Evolutionary conservation across 2,329 filamentous ascomycete species (phyloP).

Genomic region (Annulohypoxylon truncatum): DNA sequence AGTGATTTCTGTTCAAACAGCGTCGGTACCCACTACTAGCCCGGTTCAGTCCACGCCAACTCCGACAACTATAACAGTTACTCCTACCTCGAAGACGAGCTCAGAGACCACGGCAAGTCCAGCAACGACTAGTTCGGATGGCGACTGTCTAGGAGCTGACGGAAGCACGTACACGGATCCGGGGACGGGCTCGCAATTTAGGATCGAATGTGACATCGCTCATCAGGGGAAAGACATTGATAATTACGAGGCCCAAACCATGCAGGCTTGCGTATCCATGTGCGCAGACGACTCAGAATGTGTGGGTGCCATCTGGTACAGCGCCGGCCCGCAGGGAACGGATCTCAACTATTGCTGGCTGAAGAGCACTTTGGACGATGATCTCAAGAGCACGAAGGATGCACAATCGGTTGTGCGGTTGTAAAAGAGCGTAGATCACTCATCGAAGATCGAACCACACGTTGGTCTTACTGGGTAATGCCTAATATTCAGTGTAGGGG

Average conservation of each 20-base stretch:
- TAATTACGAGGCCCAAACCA: constrained; percentile 41
- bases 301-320: constrained; percentile 44
- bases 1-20: constrained; percentile 5
- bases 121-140: neutral
- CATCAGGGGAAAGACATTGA: constrained; percentile 44
- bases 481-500: neutral
- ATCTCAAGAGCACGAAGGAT: constrained; percentile 35
- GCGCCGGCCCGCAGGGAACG: constrained; percentile 46
- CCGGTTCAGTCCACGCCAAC: neutral
- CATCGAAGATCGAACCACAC: neutral
- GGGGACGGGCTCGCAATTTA: constrained; percentile 32
- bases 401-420: constrained; percentile 43
- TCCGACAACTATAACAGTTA: neutral
- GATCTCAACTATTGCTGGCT: constrained; percentile 48
- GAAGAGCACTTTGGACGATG: constrained; percentile 40
- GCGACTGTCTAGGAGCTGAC: constrained; percentile 38
- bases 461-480: neutral
- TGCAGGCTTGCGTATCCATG: constrained; percentile 42
- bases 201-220: constrained; percentile 39
- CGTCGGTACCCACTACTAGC: constrained; percentile 22
- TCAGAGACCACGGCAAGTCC: constrained; percentile 1
- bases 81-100: constrained; percentile 1
- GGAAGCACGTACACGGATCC: constrained; percentile 44
- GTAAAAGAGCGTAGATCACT: constrained; percentile 4
- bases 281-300: constrained; percentile 40